Percentiles rank a stretch among this genome's conserved stretches.
These are phyloP conservation scores for Debaryomyces castellii DNA, from an alignment of 805 yeast species.

Conservation along the genomic window DNA sequence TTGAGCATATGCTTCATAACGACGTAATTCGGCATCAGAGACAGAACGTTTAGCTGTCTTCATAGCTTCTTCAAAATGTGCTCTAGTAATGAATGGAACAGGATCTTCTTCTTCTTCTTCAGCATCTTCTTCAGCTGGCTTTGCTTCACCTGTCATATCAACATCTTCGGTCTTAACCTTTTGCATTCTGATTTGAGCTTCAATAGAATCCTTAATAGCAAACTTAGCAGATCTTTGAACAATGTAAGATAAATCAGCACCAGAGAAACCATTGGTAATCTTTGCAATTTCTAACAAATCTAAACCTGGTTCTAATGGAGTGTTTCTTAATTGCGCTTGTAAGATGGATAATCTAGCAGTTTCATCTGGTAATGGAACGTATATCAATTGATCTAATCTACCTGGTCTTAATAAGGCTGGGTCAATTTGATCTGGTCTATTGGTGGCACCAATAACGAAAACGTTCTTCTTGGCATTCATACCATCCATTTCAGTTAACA, in stretches of 20 bases:
- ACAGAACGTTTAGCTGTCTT: constrained; percentile 98
- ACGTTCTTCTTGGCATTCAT: constrained; percentile 99
- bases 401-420: constrained; percentile 99
- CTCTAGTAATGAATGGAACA: constrained; percentile 91
- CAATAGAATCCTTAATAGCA: constrained; percentile 97
- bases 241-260: constrained; percentile 97
- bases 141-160: constrained; percentile 41
- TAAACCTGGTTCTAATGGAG: constrained; percentile 97
- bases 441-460: constrained; percentile 98
- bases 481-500: constrained; percentile 99
- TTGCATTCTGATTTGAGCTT: constrained; percentile 52
- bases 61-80: constrained; percentile 99
- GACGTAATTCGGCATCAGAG: constrained; percentile 94
- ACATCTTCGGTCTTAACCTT: constrained; percentile 48
- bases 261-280: constrained; percentile 96
- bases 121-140: constrained; percentile 40
- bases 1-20: constrained; percentile 97
- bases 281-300: constrained; percentile 86
- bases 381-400: constrained; percentile 96
- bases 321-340: constrained; percentile 94
- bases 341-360: constrained; percentile 89
- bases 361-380: constrained; percentile 98
- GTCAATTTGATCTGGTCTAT: constrained; percentile 99
- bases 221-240: constrained; percentile 98
- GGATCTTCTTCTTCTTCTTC: constrained; percentile 84